Evolutionary conservation across 176 grass and related monocot genomes (phyloP).

Genomic region (Aegilops sharonensis): DNA sequence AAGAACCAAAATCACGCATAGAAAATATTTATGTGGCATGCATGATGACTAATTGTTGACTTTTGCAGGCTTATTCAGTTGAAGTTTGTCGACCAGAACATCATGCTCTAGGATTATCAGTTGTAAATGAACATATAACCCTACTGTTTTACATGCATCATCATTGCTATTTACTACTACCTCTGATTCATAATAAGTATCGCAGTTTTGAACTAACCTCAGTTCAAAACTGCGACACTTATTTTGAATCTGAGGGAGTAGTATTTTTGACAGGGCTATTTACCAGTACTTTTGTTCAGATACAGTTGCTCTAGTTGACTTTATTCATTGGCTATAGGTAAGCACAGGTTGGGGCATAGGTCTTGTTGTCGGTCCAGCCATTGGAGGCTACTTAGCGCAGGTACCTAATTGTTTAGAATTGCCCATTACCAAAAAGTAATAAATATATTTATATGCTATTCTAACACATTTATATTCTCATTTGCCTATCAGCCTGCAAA

Average conservation of each 20-base stretch:
- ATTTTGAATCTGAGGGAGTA: too few relatives aligned
- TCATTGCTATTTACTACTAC: background rate
- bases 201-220: too few relatives aligned
- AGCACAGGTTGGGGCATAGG: constrained; percentile 59
- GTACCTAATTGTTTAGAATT: background rate
- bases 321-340: constrained; percentile 18
- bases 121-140: constrained; percentile 38
- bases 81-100: constrained; percentile 77
- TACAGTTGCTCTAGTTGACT: background rate
- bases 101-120: constrained; percentile 61
- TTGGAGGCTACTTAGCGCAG: constrained; percentile 83
- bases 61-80: constrained; percentile 60
- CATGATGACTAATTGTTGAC: background rate
- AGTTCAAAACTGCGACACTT: too few relatives aligned
- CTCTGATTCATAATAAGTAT: too few relatives aligned
- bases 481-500: constrained; percentile 53
- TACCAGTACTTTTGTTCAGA: background rate
- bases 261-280: too few relatives aligned
- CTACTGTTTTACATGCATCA: background rate
- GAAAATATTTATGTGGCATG: too few relatives aligned
- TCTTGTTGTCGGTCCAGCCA: constrained; percentile 69
- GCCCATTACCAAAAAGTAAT: background rate
- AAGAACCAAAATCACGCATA: too few relatives aligned
- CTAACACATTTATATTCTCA: background rate
- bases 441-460: background rate